Conservation (phyloP, 345 rosid genomes). For the Camelina hispida region DNA sequence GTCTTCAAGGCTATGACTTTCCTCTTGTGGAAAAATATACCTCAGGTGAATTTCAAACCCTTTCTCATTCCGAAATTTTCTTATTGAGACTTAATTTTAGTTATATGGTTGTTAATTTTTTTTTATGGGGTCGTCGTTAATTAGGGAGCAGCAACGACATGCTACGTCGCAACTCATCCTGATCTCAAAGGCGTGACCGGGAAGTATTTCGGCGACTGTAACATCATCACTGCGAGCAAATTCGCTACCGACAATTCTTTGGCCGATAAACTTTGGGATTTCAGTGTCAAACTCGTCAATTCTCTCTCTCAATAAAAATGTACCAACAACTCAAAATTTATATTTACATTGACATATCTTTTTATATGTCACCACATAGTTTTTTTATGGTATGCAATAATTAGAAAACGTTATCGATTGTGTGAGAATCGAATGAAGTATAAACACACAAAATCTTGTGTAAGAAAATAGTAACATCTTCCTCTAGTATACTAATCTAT, state of each 20-base stretch:
- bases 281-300: conserved; percentile 47
- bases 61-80: not conserved
- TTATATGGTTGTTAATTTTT: not conserved
- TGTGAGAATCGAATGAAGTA: not conserved
- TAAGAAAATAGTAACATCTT: not conserved
- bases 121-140: conserved; percentile 53
- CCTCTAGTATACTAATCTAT: not conserved
- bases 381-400: not conserved
- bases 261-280: conserved; percentile 77
- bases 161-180: conserved; percentile 88
- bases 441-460: not conserved
- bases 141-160: conserved; percentile 96
- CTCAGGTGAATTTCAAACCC: conserved; percentile 58
- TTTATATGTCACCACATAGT: not conserved
- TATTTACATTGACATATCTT: not conserved
- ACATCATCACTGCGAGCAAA: conserved; percentile 55
- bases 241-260: conserved; percentile 55
- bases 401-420: not conserved
- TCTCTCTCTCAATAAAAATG: conserved; percentile 13
- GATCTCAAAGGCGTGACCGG: conserved; percentile 65
- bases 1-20: conserved; percentile 56
- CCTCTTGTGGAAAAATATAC: conserved; percentile 81
- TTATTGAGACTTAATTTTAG: not conserved
- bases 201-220: conserved; percentile 78
- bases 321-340: not conserved